Conservation (phyloP, 495 filamentous ascomycete genomes). For the Tuber borchii region DNA sequence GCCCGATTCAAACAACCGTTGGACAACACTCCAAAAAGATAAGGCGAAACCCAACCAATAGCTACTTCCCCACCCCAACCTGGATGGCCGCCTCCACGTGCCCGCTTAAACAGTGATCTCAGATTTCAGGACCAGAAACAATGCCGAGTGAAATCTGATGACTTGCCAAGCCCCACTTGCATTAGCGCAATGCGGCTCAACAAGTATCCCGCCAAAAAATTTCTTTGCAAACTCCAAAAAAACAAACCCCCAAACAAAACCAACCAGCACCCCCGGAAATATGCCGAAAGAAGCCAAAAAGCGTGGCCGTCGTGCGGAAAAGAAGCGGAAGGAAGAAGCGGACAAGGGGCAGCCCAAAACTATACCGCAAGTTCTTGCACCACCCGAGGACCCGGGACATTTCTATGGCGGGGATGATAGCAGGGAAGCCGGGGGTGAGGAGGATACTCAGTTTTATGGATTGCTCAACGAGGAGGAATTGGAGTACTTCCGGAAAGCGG, state of each 20-base stretch:
- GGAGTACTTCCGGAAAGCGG: slow-evolving; percentile 85
- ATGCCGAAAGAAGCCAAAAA: slow-evolving; percentile 62
- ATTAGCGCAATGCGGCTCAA: slow-evolving; percentile 2
- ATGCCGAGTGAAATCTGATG: neutral
- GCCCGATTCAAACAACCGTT: neutral
- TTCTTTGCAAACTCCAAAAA: neutral
- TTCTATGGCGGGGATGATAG: slow-evolving; percentile 27
- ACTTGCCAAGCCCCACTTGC: neutral
- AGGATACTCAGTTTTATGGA: slow-evolving; percentile 70
- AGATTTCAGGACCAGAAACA: neutral
- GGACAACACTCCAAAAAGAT: neutral
- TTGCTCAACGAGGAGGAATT: slow-evolving; percentile 83
- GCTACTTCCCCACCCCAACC: neutral
- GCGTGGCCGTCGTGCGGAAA: slow-evolving; percentile 59
- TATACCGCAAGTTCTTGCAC: neutral
- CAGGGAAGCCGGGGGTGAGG: slow-evolving; percentile 20
- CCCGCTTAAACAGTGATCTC: neutral
- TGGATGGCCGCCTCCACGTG: neutral
- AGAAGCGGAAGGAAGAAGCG: slow-evolving; percentile 48
- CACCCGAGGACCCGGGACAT: slow-evolving; percentile 42
- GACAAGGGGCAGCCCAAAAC: slow-evolving; percentile 43
- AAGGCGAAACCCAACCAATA: neutral
- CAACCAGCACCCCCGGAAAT: slow-evolving; percentile 1
- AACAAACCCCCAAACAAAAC: neutral
- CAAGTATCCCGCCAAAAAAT: neutral